Evolutionary conservation across 805 yeast species (phyloP).

Genomic region (Yamadazyma scolyti): DNA sequence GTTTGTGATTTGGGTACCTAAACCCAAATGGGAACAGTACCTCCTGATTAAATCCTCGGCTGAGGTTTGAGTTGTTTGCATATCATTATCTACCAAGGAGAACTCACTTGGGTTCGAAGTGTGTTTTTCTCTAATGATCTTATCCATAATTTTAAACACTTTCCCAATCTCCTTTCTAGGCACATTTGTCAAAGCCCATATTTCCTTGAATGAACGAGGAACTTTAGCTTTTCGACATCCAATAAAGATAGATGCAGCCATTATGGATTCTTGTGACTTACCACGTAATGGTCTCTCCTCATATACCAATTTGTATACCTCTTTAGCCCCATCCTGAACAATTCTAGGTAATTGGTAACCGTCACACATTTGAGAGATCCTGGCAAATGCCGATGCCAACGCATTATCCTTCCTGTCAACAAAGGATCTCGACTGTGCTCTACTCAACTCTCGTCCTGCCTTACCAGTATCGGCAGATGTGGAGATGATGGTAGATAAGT

Average conservation of each 20-base stretch:
- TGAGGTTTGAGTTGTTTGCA: slow-evolving; percentile 75
- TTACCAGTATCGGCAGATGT: slow-evolving; percentile 81
- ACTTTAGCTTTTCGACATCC: slow-evolving; percentile 94
- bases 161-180: slow-evolving; percentile 93
- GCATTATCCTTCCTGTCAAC: slow-evolving; percentile 88
- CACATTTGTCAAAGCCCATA: slow-evolving; percentile 90
- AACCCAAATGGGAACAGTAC: slow-evolving; percentile 92
- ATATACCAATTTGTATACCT: slow-evolving; percentile 86
- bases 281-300: slow-evolving; percentile 86
- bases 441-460: slow-evolving; percentile 81
- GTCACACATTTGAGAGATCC: slow-evolving; percentile 93
- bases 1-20: slow-evolving; percentile 77
- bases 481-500: slow-evolving; percentile 88
- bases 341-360: slow-evolving; percentile 92
- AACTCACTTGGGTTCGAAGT: slow-evolving; percentile 41
- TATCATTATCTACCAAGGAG: slow-evolving; percentile 44
- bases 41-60: slow-evolving; percentile 95
- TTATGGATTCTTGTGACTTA: slow-evolving; percentile 86
- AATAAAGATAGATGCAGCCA: slow-evolving; percentile 93
- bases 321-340: slow-evolving; percentile 97
- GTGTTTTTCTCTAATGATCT: slow-evolving; percentile 53
- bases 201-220: slow-evolving; percentile 92
- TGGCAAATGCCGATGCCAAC: slow-evolving; percentile 82
- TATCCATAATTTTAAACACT: slow-evolving; percentile 78
- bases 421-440: slow-evolving; percentile 83